phyloP scores from a whole-genome alignment of 805 yeast genomes.

The Starmerella etchellsii region DNA sequence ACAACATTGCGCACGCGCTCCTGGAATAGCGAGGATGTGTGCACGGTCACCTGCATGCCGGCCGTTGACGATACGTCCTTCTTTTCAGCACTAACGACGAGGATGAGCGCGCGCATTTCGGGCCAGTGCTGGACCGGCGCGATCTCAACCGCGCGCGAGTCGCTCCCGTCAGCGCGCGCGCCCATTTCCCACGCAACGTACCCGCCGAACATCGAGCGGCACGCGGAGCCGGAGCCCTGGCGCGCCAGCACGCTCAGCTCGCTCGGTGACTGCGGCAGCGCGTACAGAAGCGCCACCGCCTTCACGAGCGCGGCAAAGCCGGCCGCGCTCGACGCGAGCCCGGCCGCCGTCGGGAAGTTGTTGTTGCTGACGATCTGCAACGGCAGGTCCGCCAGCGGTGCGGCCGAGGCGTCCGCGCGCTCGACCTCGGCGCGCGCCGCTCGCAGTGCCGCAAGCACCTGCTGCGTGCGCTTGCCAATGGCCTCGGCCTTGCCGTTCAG shows the following conservation, averaged over 20 bases:
- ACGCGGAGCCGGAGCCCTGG: slow-evolving; percentile 97
- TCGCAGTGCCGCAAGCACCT: slow-evolving; percentile 68
- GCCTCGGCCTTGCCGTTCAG: slow-evolving; percentile 77
- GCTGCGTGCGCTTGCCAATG: slow-evolving; percentile 39
- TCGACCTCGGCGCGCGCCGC: slow-evolving; percentile 52
- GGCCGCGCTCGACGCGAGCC: slow-evolving; percentile 94
- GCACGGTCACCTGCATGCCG: slow-evolving; percentile 94
- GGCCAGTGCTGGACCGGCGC: slow-evolving; percentile 87
- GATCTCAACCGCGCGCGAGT: slow-evolving; percentile 86
- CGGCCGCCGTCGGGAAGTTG: slow-evolving; percentile 99
- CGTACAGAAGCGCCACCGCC: slow-evolving; percentile 73
- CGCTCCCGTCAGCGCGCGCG: slow-evolving; percentile 54
- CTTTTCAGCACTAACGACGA: slow-evolving; percentile 85
- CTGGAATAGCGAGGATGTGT: slow-evolving; percentile 74
- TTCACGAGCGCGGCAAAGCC: slow-evolving; percentile 93
- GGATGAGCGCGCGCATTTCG: slow-evolving; percentile 75
- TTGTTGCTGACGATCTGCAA: slow-evolving; percentile 82
- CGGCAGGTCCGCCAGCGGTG: slow-evolving; percentile 37
- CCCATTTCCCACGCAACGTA: slow-evolving; percentile 99
- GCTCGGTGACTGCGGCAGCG: slow-evolving; percentile 72
- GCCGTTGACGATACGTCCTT: slow-evolving; percentile 90
- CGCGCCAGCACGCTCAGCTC: slow-evolving; percentile 90
- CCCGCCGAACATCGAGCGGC: slow-evolving; percentile 94
- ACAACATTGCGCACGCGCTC: slow-evolving; percentile 71
- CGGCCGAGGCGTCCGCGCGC: slow-evolving; percentile 37